Evolutionary conservation across 2,329 filamentous ascomycete genomes (phyloP).

Genomic region (Talaromyces albobiverticillius): DNA sequence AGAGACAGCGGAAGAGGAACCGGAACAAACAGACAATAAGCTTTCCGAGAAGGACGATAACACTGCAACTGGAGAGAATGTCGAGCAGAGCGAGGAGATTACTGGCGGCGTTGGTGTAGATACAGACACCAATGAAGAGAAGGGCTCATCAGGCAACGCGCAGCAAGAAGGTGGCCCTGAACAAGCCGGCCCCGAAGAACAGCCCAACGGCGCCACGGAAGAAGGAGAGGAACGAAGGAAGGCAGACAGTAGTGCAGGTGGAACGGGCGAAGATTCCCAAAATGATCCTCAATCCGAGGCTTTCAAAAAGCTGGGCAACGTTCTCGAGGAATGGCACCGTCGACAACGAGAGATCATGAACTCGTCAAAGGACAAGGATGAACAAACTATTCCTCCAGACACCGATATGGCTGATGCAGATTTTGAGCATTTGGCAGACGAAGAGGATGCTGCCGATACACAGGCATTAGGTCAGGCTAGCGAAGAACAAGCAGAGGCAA

Average conservation of each 20-base stretch:
- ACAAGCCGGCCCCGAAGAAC: conserved; percentile 47
- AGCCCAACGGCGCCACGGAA: conserved; percentile 41
- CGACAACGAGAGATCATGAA: conserved; percentile 79
- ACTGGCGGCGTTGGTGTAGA: conserved; percentile 38
- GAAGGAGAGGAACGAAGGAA: conserved; percentile 38
- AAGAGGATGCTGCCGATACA: conserved; percentile 76
- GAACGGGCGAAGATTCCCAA: conserved; percentile 31
- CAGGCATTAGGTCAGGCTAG: conserved; percentile 87
- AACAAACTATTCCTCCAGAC: conserved; percentile 56
- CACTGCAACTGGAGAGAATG: conserved; percentile 54
- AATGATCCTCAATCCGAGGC: conserved; percentile 58
- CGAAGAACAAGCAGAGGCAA: conserved; percentile 78
- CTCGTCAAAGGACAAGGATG: conserved; percentile 51
- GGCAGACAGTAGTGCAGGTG: conserved; percentile 34
- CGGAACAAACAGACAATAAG: conserved; percentile 51
- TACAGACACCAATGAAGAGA: conserved; percentile 40
- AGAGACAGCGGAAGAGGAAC: conserved; percentile 38
- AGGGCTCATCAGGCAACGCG: conserved; percentile 43
- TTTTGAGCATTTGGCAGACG: conserved; percentile 88
- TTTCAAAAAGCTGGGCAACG: conserved; percentile 93
- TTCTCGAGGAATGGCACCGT: conserved; percentile 87
- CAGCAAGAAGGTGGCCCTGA: conserved; percentile 42
- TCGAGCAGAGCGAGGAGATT: conserved; percentile 43
- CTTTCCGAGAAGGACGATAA: conserved; percentile 48
- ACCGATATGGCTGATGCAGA: conserved; percentile 76